A percentile compares a stretch with the other conserved stretches of the same genome.
Conservation (phyloP, 148 eudicot genomes). For the Cornus kousa region DNA sequence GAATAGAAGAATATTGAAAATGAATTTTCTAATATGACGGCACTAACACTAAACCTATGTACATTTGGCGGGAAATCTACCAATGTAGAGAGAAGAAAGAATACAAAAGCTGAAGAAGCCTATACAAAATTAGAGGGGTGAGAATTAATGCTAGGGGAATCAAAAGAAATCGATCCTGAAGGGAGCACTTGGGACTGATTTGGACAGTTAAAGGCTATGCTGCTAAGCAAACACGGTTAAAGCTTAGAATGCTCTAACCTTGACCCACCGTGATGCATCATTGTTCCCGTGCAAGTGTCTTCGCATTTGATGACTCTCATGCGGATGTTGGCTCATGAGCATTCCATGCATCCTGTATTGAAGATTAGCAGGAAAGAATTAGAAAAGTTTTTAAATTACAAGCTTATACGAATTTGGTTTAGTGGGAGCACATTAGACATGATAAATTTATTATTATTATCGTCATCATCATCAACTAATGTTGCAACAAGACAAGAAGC, state of each 20-base stretch:
- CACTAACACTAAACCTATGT: slow-evolving; percentile 5
- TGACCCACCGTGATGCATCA: slow-evolving; percentile 20
- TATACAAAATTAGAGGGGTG: slow-evolving; percentile 15
- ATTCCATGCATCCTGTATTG: slow-evolving; percentile 26
- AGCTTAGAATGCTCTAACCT: slow-evolving; percentile 10
- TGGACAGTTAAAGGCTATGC: slow-evolving; percentile 5
- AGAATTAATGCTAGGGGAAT: slow-evolving; percentile 6
- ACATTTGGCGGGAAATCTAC: slow-evolving; percentile 14
- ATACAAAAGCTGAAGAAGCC: background rate
- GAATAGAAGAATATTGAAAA: background rate
- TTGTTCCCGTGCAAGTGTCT: slow-evolving; percentile 13
- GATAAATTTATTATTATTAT: no score
- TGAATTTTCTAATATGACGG: background rate
- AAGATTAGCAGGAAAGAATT: background rate
- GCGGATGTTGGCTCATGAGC: slow-evolving; percentile 13
- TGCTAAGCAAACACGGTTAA: slow-evolving; percentile 13
- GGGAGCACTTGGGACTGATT: slow-evolving; percentile 15
- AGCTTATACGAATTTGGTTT: no score
- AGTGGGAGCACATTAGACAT: no score
- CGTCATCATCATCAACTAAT: no score
- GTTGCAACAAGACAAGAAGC: no score
- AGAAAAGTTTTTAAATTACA: no score
- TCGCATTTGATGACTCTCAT: slow-evolving; percentile 9
- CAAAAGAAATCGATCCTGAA: slow-evolving; percentile 5
- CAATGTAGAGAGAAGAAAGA: background rate